A percentile compares a stretch with the other conserved stretches of the same genome.
Evolutionary conservation across 805 yeast genomes (phyloP).

Genomic region (Monosporozyma yasuniensis): DNA sequence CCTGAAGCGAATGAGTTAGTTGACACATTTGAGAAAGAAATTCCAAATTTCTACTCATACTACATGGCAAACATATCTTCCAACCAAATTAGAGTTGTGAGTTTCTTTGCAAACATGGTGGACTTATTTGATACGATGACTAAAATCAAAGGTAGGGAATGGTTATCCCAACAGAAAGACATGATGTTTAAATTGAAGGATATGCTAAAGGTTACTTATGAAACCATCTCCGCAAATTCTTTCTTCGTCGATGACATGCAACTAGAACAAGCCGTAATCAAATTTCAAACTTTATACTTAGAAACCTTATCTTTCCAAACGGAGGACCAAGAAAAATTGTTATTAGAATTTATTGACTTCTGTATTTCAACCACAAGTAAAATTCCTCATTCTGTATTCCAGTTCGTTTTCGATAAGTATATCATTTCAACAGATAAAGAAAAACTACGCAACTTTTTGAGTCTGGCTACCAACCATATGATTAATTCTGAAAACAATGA

Average conservation of each 20-base stretch:
- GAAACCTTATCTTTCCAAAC: constrained; percentile 28
- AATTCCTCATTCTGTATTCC: constrained; percentile 38
- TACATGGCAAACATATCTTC: constrained; percentile 38
- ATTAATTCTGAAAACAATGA: constrained; percentile 39
- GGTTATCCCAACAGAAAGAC: constrained; percentile 46
- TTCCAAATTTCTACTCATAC: constrained; percentile 40
- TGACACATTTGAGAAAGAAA: constrained; percentile 42
- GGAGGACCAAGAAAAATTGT: constrained; percentile 26
- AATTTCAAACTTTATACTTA: constrained; percentile 45
- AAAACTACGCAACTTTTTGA: constrained; percentile 43
- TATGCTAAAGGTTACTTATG: constrained; percentile 21
- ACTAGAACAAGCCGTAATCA: constrained; percentile 57
- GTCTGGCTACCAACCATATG: constrained; percentile 42
- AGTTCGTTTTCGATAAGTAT: constrained; percentile 47
- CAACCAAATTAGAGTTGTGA: constrained; percentile 29
- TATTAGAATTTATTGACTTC: constrained; percentile 38
- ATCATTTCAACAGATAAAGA: constrained; percentile 42
- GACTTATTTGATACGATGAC: constrained; percentile 53
- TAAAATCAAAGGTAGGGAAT: constrained; percentile 39
- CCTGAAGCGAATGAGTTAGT: constrained; percentile 41
- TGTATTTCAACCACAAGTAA: constrained; percentile 13
- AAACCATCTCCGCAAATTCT: constrained; percentile 19
- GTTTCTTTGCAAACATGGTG: constrained; percentile 57
- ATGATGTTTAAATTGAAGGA: constrained; percentile 22
- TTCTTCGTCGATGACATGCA: constrained; percentile 47